Percentiles rank a stretch among this genome's conserved stretches.
phyloP scores from a whole-genome alignment of 352 stramenopile genomes.

The Blastocystis sp. region DNA sequence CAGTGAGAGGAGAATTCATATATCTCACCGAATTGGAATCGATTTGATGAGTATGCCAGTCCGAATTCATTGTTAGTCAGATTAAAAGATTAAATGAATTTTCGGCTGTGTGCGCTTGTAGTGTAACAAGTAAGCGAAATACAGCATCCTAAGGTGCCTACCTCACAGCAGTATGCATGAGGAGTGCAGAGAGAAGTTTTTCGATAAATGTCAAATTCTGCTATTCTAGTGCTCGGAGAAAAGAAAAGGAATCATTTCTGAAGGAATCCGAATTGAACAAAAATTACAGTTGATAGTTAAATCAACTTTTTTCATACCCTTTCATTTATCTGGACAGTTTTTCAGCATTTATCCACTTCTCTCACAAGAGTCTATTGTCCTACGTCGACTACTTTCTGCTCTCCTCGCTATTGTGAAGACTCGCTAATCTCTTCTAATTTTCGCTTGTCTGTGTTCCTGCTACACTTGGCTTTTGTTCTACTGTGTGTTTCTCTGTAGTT shows the following conservation, averaged over 20 bases:
- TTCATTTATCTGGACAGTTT: constrained; percentile 2
- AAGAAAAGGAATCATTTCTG: no score
- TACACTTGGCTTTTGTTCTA: background rate
- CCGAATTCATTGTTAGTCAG: background rate
- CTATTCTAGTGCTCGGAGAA: no score
- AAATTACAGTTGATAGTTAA: no score
- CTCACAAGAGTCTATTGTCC: background rate
- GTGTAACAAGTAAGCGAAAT: no score
- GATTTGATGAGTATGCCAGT: background rate
- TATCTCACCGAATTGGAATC: background rate
- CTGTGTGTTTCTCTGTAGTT: background rate
- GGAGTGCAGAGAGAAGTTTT: no score
- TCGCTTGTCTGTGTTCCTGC: background rate
- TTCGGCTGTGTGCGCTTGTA: no score
- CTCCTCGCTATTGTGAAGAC: background rate
- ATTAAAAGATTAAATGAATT: no score
- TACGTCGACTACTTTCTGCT: background rate
- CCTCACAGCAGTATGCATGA: no score
- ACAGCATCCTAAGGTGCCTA: no score
- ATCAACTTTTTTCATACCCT: background rate
- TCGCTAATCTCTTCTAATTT: background rate
- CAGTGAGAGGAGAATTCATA: background rate
- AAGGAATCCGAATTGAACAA: no score
- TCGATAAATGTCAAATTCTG: no score
- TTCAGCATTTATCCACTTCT: background rate